Evolutionary conservation across 179 eudicot genomes (phyloP).

Genomic region (Carnegiea gigantea): DNA sequence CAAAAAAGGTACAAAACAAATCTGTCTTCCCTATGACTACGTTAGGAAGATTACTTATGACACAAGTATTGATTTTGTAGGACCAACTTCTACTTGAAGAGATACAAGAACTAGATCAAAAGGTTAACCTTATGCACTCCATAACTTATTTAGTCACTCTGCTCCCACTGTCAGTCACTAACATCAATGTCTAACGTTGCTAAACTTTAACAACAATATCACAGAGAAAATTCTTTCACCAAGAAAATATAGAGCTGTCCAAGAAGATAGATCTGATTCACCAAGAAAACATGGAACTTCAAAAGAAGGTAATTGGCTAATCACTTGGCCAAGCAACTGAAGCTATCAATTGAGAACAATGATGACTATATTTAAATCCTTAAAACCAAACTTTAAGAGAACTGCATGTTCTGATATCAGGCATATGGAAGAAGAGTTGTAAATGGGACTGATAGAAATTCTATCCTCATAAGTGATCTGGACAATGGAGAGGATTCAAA

Average conservation of each 20-base stretch:
- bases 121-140: slow-evolving; percentile 24
- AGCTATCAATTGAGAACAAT: neutral
- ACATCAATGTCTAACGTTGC: no score
- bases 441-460: slow-evolving; percentile 24
- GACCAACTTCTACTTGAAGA: slow-evolving; percentile 40
- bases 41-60: neutral
- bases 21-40: neutral
- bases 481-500: slow-evolving; percentile 31
- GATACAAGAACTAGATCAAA: slow-evolving; percentile 40
- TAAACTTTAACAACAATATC: no score
- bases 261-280: slow-evolving; percentile 34
- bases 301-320: slow-evolving; percentile 35
- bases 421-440: slow-evolving; percentile 27
- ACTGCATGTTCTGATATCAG: slow-evolving; percentile 21
- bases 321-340: neutral
- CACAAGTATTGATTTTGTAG: slow-evolving; percentile 25
- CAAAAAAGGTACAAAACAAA: slow-evolving; percentile 30
- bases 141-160: neutral
- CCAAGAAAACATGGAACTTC: slow-evolving; percentile 39
- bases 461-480: slow-evolving; percentile 24
- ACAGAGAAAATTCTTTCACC: slow-evolving; percentile 34
- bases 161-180: neutral
- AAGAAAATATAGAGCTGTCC: slow-evolving; percentile 38
- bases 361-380: neutral
- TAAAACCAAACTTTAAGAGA: neutral